Conservation (phyloP, 116 monocot genomes). For the Zostera marina region DNA sequence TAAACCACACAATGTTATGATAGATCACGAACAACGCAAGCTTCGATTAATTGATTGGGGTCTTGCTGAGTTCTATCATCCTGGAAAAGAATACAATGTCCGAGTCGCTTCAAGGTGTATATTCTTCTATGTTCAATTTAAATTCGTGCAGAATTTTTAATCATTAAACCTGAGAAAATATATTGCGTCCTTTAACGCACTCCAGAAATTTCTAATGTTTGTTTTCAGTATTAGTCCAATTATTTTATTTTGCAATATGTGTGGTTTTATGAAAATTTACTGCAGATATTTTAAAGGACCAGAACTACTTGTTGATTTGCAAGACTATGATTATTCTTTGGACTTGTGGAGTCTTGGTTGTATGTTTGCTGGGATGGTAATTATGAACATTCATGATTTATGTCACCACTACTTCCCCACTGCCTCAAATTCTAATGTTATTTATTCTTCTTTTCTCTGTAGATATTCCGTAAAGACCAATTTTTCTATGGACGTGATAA, state of each 20-base stretch:
- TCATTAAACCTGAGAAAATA: background rate
- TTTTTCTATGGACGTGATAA: constrained; percentile 87
- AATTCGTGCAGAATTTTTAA: background rate
- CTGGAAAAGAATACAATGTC: constrained; percentile 67
- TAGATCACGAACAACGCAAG: constrained; percentile 52
- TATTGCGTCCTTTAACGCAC: background rate
- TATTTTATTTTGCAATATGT: background rate
- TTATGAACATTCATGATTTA: background rate
- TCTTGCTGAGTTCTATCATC: constrained; percentile 69
- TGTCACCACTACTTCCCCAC: background rate
- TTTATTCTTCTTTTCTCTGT: constrained; percentile 1
- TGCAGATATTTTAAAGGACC: constrained; percentile 82
- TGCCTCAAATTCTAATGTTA: background rate
- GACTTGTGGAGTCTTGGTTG: constrained; percentile 96
- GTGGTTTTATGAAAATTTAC: background rate
- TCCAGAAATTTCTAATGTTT: background rate
- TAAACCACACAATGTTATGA: constrained; percentile 77
- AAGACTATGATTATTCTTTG: constrained; percentile 94
- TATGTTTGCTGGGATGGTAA: constrained; percentile 95
- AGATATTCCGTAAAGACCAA: constrained; percentile 87
- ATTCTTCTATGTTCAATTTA: background rate
- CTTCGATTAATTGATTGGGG: constrained; percentile 69
- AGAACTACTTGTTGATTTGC: constrained; percentile 83
- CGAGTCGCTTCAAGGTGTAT: constrained; percentile 64
- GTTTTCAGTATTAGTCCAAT: background rate